A percentile compares a stretch with the other conserved stretches of the same genome.
Evolutionary conservation across 2,329 filamentous ascomycete species (phyloP).

Genomic region (Nannizzia gypsea): DNA sequence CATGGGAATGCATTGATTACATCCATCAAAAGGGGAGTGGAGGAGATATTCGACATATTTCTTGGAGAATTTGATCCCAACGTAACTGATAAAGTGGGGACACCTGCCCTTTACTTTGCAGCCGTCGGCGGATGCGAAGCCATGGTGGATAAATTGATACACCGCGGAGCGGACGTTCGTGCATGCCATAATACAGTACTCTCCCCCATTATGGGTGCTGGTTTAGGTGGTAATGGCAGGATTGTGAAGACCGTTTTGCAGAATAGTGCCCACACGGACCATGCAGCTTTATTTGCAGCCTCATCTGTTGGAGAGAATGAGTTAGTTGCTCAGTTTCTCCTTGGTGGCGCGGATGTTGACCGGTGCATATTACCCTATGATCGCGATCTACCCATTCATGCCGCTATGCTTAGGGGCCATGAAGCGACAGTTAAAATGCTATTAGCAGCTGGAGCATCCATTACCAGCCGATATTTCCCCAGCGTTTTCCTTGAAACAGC

Average conservation of each 20-base stretch:
- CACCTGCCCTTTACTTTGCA: background rate
- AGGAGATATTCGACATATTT: background rate
- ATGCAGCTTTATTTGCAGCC: background rate
- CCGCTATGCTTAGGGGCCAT: background rate
- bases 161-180: background rate
- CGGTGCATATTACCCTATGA: background rate
- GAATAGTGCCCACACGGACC: background rate
- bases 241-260: background rate
- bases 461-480: background rate
- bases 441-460: background rate
- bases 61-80: background rate
- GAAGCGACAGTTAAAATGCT: background rate
- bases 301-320: background rate
- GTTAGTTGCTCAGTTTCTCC: background rate
- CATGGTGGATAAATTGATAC: background rate
- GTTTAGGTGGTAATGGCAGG: background rate
- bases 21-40: background rate
- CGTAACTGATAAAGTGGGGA: background rate
- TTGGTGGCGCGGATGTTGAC: background rate
- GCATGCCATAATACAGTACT: background rate
- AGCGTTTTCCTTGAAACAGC: background rate
- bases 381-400: background rate
- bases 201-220: background rate
- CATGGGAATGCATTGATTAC: background rate
- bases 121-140: background rate